phyloP scores from a whole-genome alignment of 225 moss, liverwort and hornwort species.

The Marchantia paleacea region DNA sequence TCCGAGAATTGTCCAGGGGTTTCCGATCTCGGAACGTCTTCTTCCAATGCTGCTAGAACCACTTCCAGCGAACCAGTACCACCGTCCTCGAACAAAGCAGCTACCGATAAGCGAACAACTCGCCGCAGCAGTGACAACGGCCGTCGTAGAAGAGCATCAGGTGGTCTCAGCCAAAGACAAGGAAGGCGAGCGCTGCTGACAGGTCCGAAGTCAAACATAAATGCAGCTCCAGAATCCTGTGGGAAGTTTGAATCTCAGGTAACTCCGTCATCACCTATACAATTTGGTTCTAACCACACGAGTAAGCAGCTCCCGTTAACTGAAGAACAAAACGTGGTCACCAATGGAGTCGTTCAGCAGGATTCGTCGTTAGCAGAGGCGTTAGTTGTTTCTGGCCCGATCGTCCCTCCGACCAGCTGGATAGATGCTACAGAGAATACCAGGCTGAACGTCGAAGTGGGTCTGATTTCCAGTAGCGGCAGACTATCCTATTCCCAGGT shows the following conservation, averaged over 20 bases:
- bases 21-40: neutral
- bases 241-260: neutral
- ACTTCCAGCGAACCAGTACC: neutral
- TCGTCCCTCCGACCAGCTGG: neutral
- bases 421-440: neutral
- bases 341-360: neutral
- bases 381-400: neutral
- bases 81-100: neutral
- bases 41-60: neutral
- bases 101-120: neutral
- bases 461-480: neutral
- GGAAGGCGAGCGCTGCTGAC: neutral
- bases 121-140: conserved; percentile 19
- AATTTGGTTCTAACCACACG: neutral
- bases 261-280: neutral
- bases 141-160: conserved; percentile 22
- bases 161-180: neutral
- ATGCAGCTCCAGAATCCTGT: neutral
- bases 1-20: neutral
- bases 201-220: neutral
- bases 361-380: neutral
- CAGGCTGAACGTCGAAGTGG: neutral
- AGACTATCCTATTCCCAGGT: neutral
- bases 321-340: neutral
- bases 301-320: neutral